A percentile compares a stretch with the other conserved stretches of the same genome.
Conservation (phyloP, 495 filamentous ascomycete species). For the Pyrenopolyporus hunteri region DNA sequence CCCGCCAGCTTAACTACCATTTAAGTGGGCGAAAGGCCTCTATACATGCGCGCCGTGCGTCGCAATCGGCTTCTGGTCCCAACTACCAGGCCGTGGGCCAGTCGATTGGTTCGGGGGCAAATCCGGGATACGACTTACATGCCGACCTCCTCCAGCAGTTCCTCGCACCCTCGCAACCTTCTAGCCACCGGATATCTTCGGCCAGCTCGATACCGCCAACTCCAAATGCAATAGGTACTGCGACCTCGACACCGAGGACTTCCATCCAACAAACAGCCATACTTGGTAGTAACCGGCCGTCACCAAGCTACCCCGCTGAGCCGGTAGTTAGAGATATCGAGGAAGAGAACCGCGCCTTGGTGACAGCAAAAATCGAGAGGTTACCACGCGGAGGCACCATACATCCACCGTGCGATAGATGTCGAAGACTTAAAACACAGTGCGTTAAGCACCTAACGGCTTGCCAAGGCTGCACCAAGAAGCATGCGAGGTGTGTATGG, state of each 20-base stretch:
- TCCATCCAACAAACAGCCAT: slow-evolving; percentile 37
- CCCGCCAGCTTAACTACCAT: slow-evolving; percentile 81
- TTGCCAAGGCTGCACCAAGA: slow-evolving; percentile 85
- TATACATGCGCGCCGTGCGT: slow-evolving; percentile 52
- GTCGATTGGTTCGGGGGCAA: slow-evolving; percentile 28
- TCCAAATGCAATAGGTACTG: slow-evolving; percentile 37
- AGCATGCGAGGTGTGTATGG: slow-evolving; percentile 87
- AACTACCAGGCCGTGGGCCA: slow-evolving; percentile 40
- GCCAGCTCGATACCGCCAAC: slow-evolving; percentile 40
- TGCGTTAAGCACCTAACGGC: slow-evolving; percentile 85
- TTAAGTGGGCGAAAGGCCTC: slow-evolving; percentile 75
- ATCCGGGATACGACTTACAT: slow-evolving; percentile 46
- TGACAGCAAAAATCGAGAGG: slow-evolving; percentile 77
- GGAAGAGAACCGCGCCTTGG: slow-evolving; percentile 61
- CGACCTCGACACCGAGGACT: slow-evolving; percentile 38
- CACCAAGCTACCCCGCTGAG: slow-evolving; percentile 37
- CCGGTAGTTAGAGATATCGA: slow-evolving; percentile 33
- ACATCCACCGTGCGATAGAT: slow-evolving; percentile 81
- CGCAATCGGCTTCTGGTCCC: slow-evolving; percentile 34
- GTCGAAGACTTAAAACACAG: slow-evolving; percentile 76
- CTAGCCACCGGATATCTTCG: slow-evolving; percentile 36
- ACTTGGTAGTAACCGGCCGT: slow-evolving; percentile 37
- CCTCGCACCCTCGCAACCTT: slow-evolving; percentile 35
- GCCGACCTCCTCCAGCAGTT: slow-evolving; percentile 54
- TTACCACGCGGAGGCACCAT: slow-evolving; percentile 73